A percentile compares a stretch with the other conserved stretches of the same genome.
Evolutionary conservation across 2,329 filamentous ascomycete genomes (phyloP).

Genomic region (Pyrenochaeta sp.): DNA sequence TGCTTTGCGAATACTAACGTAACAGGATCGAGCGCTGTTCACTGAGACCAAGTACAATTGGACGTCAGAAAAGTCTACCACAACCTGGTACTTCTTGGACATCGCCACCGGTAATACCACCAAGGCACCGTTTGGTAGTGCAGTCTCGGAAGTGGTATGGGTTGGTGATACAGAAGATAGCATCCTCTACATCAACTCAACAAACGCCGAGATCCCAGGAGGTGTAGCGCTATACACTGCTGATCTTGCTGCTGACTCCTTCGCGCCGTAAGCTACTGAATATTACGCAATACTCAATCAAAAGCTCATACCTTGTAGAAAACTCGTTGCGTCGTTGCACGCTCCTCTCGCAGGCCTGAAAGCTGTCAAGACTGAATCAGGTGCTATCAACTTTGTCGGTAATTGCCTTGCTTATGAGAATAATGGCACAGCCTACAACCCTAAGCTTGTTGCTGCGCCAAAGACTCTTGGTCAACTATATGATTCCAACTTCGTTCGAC

Average conservation of each 20-base stretch:
- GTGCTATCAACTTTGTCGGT: conserved; percentile 57
- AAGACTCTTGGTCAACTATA: conserved; percentile 75
- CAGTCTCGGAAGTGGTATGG: conserved; percentile 46
- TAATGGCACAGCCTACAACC: conserved; percentile 75
- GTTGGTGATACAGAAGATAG: conserved; percentile 49
- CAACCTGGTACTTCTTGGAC: conserved; percentile 57
- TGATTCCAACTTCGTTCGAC: conserved; percentile 76
- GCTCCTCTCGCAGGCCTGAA: conserved; percentile 62
- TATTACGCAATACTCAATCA: neutral
- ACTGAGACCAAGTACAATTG: conserved; percentile 47
- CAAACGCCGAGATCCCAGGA: conserved; percentile 63
- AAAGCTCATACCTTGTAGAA: conserved; percentile 24
- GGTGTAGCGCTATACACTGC: conserved; percentile 47
- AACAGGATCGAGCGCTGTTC: conserved; percentile 44
- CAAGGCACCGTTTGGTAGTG: conserved; percentile 42
- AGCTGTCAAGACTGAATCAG: conserved; percentile 49
- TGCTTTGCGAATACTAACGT: conserved; percentile 3
- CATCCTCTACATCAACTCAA: conserved; percentile 71
- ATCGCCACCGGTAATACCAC: conserved; percentile 41
- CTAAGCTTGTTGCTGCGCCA: conserved; percentile 65
- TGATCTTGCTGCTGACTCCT: conserved; percentile 35
- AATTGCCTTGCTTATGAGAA: conserved; percentile 68
- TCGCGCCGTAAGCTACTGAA: conserved; percentile 29
- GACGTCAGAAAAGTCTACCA: conserved; percentile 51
- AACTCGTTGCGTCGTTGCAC: conserved; percentile 50